Percentiles rank a stretch among this genome's conserved stretches.
Conservation (phyloP, 1,284 basidiomycete species). For the Rhodotorula mucilaginosa region DNA sequence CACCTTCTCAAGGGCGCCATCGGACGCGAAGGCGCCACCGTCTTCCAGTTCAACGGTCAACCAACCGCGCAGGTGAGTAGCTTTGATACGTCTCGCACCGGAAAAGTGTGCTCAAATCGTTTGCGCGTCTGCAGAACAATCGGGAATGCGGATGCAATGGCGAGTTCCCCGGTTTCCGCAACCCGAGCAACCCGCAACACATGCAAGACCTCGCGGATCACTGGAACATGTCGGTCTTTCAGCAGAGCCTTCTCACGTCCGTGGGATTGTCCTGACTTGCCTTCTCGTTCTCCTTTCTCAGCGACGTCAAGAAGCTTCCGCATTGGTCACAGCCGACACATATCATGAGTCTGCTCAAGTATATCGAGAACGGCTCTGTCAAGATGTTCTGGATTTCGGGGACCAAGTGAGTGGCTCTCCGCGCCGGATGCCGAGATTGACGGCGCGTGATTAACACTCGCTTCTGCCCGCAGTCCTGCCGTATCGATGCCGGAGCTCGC, state of each 20-base stretch:
- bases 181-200: slow-evolving; percentile 13
- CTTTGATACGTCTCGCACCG: background rate
- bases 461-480: background rate
- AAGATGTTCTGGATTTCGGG: slow-evolving; percentile 21
- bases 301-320: slow-evolving; percentile 14
- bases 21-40: slow-evolving; percentile 6
- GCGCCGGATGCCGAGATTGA: too few species aligned
- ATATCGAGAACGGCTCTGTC: slow-evolving; percentile 14
- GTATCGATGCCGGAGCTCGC: slow-evolving; percentile 17
- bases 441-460: background rate
- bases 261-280: too few species aligned
- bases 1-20: slow-evolving; percentile 16
- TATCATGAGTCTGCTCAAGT: slow-evolving; percentile 19
- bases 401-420: slow-evolving; percentile 3
- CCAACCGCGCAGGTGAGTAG: slow-evolving; percentile 12
- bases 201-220: slow-evolving; percentile 18
- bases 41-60: slow-evolving; percentile 22
- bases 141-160: slow-evolving; percentile 16
- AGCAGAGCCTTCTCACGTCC: background rate
- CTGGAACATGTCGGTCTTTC: slow-evolving; percentile 11
- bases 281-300: background rate
- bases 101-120: too few species aligned
- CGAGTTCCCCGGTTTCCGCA: slow-evolving; percentile 20
- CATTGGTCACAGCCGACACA: slow-evolving; percentile 19
- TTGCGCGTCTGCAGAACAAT: slow-evolving; percentile 7